These are phyloP conservation scores for Rhizoclosmatium globosum DNA, from an alignment of 192 early-diverging fungal species.

Conservation along the genomic window DNA sequence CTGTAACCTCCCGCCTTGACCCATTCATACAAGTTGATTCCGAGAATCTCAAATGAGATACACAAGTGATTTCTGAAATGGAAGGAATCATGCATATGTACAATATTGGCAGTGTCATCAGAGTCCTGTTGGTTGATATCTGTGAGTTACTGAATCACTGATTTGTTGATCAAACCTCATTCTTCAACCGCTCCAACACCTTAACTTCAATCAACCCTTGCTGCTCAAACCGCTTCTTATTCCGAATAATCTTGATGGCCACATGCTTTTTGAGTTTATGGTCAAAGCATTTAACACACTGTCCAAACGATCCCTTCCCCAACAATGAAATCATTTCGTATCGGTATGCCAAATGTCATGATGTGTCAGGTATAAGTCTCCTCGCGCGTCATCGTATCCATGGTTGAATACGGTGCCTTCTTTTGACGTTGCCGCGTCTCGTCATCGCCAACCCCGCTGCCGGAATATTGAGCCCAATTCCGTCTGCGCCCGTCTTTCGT, in stretches of 20 bases:
- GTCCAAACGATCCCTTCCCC: constrained; percentile 96
- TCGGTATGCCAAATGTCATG: constrained; percentile 94
- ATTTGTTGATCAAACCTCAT: constrained; percentile 35
- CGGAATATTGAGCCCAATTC: constrained; percentile 65
- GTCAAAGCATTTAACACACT: constrained; percentile 93
- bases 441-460: constrained; percentile 30
- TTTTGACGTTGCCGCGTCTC: constrained; percentile 30
- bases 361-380: constrained; percentile 86
- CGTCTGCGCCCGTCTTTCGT: constrained; percentile 65
- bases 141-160: neutral
- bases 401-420: constrained; percentile 45
- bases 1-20: constrained; percentile 92
- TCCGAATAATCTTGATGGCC: constrained; percentile 95
- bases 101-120: constrained; percentile 77
- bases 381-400: constrained; percentile 89
- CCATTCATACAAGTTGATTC: constrained; percentile 96
- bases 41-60: constrained; percentile 93
- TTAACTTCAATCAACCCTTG: constrained; percentile 95
- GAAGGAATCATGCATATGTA: constrained; percentile 92
- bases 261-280: constrained; percentile 88
- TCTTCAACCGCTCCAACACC: constrained; percentile 84
- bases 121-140: constrained; percentile 66
- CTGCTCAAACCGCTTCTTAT: constrained; percentile 95
- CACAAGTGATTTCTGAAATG: constrained; percentile 96
- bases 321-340: constrained; percentile 92